Conservation (phyloP, 768 basidiomycete species). For the Serendipita vermifera region DNA sequence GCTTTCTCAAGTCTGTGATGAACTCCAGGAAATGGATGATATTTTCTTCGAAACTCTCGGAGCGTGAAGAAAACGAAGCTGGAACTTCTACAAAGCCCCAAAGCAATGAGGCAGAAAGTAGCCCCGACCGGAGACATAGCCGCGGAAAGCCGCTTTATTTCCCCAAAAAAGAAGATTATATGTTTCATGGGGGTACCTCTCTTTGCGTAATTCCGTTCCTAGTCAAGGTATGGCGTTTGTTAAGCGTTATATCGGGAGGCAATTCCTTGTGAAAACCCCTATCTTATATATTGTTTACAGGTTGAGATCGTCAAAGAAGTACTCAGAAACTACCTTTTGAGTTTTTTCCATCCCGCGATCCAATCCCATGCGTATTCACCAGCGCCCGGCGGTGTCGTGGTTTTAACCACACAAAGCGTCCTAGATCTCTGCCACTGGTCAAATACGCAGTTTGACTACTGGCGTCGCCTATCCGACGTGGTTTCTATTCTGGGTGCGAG, state of each 20-base stretch:
- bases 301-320: slow-evolving; percentile 39
- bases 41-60: slow-evolving; percentile 36
- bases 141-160: neutral
- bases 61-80: slow-evolving; percentile 27
- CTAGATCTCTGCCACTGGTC: slow-evolving; percentile 7
- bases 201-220: slow-evolving; percentile 39
- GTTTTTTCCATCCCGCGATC: slow-evolving; percentile 40
- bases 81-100: slow-evolving; percentile 25
- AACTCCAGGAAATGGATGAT: slow-evolving; percentile 34
- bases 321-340: slow-evolving; percentile 35
- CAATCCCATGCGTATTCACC: slow-evolving; percentile 29
- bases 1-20: slow-evolving; percentile 34
- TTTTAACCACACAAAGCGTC: slow-evolving; percentile 35
- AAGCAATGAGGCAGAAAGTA: neutral
- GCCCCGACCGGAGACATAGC: neutral
- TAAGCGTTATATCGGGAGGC: too few relatives aligned
- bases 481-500: slow-evolving; percentile 33
- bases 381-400: slow-evolving; percentile 33
- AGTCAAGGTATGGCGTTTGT: slow-evolving; percentile 34
- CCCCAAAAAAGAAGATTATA: slow-evolving; percentile 20
- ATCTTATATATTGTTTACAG: too few relatives aligned
- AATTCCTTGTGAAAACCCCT: too few relatives aligned
- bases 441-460: slow-evolving; percentile 5
- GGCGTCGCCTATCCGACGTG: slow-evolving; percentile 17
- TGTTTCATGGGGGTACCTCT: slow-evolving; percentile 22